Evolutionary conservation across 2,329 filamentous ascomycete species (phyloP), one percentile per base, ranked within the genome.

Genomic region (Epichloe glyceriae): DNA sequence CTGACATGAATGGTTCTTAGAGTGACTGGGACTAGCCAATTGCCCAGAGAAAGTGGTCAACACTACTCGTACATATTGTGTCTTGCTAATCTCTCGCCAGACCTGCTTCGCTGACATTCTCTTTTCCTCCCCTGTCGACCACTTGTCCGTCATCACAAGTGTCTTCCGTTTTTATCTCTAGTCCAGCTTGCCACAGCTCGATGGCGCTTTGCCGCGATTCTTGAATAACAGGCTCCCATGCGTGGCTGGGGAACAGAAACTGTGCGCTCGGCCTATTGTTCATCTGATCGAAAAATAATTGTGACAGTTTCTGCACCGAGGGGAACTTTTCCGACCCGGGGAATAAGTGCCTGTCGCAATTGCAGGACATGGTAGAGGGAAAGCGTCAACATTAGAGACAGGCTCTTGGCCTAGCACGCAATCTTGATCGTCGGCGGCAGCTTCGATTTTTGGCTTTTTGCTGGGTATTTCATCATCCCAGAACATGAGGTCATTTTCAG

Each of bases 111-210:
- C 34, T 11, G 34, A 17, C 41, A 49, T 12, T 37, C 22, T 37
- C 22, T 15, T 41, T 7, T 17, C 12, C 4, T 6, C 35, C 10
- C 22, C 15, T n/a, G 11, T 14, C 19, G 22, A 15, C 14, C 34
- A 41, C 10, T 8, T 11, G 26, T 1, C 12, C 40, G 7, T 46
- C 40, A 47, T 48, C 19, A 17, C 12, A 22, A 14, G 51, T 22
- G 39, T 30, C 22, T 38, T 33, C 6, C 15, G 41, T 14, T 20
- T 34, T 30, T 2, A 26, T 22, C 3, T 42, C 40, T 43, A 42
- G 33, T 33, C 50, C 42, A 19, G 38, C 47, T 43, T 51, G 51
- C 47, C 47, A 53, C 42, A 48, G 49, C 35, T 51, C 49, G 1
- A 52, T 50, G 37, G 50, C 50, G n/a, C 46, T 46, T 10, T 42